Percentiles rank a stretch among this genome's conserved stretches.
Conservation (phyloP, 768 basidiomycete species). For the Collybia mongolica region DNA sequence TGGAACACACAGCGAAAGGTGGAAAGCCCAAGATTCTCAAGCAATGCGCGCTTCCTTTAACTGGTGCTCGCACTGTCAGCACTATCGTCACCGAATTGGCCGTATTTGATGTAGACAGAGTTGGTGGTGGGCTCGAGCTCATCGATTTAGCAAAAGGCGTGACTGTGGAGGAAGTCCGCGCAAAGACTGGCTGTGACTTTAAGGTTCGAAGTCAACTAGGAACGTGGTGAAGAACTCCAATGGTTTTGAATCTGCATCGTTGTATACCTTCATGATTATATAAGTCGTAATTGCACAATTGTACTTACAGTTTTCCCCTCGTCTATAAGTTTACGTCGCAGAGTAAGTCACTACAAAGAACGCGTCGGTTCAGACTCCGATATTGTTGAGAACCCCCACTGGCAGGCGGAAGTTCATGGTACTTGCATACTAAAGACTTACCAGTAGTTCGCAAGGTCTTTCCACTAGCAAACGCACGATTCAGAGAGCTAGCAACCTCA, state of each 20-base stretch:
- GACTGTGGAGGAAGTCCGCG: conserved; percentile 77
- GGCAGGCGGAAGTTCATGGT: too few species aligned
- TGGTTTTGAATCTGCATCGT: too few species aligned
- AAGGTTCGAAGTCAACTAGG: conserved; percentile 53
- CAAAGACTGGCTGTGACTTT: conserved; percentile 88
- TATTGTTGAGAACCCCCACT: too few species aligned
- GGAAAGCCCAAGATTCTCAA: conserved; percentile 87
- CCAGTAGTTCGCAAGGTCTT: too few species aligned
- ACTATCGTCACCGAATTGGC: conserved; percentile 92
- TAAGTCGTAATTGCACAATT: too few species aligned
- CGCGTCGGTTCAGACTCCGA: too few species aligned
- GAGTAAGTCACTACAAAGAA: too few species aligned
- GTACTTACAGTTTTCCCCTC: too few species aligned
- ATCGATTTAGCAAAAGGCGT: conserved; percentile 85
- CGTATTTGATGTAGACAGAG: conserved; percentile 86
- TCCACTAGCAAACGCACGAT: too few species aligned
- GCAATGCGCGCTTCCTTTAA: conserved; percentile 81
- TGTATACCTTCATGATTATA: too few species aligned
- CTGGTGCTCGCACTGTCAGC: conserved; percentile 85
- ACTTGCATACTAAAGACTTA: too few species aligned
- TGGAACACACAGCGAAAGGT: conserved; percentile 90
- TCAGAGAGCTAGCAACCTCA: too few species aligned
- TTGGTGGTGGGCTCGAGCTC: conserved; percentile 67
- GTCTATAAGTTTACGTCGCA: not conserved
- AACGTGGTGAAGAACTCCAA: conserved; percentile 31